Conservation (phyloP, 805 yeast genomes). For the Zygosaccharomyces gambellarensis region DNA sequence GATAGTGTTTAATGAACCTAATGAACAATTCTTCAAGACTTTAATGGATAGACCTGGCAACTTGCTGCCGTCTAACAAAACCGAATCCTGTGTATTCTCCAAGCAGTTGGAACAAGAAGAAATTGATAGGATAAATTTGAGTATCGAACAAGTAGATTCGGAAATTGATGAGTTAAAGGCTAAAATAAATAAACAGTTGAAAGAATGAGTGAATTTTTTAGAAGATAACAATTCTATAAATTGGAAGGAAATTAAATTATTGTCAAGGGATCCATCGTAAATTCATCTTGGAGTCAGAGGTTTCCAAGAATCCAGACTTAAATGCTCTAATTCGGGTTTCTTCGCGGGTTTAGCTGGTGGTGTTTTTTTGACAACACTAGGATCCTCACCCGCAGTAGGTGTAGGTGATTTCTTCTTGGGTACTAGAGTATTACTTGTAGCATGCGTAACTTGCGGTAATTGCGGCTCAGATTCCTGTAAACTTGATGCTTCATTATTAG, state of each 20-base stretch:
- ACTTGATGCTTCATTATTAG: neutral
- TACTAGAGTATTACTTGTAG: neutral
- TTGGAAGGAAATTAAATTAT: neutral
- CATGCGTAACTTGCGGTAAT: neutral
- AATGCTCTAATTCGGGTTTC: constrained; percentile 23
- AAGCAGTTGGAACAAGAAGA: constrained; percentile 62
- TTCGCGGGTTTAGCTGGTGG: constrained; percentile 32
- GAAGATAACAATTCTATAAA: neutral
- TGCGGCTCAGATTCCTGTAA: neutral
- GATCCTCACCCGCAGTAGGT: neutral
- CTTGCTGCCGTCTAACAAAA: constrained; percentile 41
- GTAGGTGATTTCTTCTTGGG: neutral
- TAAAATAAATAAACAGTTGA: constrained; percentile 32
- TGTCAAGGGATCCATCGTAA: neutral
- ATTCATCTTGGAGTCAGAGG: constrained; percentile 45
- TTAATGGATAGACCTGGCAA: constrained; percentile 66
- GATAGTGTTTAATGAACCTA: constrained; percentile 91
- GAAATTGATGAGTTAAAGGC: constrained; percentile 42
- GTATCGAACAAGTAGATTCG: constrained; percentile 40
- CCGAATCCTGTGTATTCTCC: constrained; percentile 38
- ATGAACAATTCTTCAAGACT: constrained; percentile 77
- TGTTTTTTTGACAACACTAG: constrained; percentile 10
- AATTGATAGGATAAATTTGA: constrained; percentile 49
- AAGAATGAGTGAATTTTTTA: constrained; percentile 5
- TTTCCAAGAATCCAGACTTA: constrained; percentile 46